Evolutionary conservation across 345 rosid genomes (phyloP).

Genomic region (Acer campestre): DNA sequence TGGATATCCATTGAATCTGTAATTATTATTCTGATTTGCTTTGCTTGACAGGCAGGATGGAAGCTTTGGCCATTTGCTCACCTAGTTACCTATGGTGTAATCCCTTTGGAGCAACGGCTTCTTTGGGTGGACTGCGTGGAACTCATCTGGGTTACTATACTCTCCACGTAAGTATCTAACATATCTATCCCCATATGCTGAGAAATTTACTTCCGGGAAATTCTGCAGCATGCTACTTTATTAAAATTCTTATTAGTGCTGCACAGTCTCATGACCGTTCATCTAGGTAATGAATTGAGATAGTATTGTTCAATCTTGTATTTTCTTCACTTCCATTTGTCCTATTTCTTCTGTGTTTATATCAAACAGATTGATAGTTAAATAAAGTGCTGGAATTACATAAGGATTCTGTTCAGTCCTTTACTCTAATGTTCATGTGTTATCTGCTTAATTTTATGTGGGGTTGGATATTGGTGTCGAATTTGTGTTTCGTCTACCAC

Average conservation of each 20-base stretch:
- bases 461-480: background rate
- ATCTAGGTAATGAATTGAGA: background rate
- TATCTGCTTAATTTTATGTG: background rate
- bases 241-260: background rate
- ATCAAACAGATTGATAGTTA: no score
- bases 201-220: background rate
- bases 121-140: conserved; percentile 97
- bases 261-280: background rate
- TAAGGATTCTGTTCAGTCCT: background rate
- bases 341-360: background rate
- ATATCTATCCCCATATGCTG: conserved; percentile 4
- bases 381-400: background rate
- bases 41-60: conserved; percentile 78
- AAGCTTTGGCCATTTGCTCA: conserved; percentile 98
- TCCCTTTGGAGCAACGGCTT: conserved; percentile 88
- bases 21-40: conserved; percentile 4
- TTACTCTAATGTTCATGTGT: background rate
- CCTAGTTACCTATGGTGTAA: conserved; percentile 73
- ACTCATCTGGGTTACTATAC: conserved; percentile 92
- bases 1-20: background rate
- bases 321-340: background rate
- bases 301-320: background rate
- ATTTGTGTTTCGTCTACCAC: background rate
- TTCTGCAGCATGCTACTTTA: background rate
- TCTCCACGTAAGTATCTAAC: conserved; percentile 66